Base-by-base conservation (phyloP, 192 early-diverging fungal genomes). In the Coemansia sp. region DNA sequence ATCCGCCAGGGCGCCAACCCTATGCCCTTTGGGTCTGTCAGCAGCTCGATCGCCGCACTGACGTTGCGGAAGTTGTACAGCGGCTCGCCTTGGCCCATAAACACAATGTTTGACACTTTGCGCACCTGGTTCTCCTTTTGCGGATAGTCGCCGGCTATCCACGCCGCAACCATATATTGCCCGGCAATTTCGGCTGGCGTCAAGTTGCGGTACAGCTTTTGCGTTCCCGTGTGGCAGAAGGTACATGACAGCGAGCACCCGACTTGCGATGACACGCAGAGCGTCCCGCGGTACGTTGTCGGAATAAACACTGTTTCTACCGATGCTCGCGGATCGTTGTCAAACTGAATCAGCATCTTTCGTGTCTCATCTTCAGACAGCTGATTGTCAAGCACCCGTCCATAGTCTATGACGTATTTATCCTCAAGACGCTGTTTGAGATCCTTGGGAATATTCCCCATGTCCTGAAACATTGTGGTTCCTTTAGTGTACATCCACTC, bases 71-170 rank as follows among this genome's bases (percentile, higher is more conserved):
- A 93, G 70, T 96, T 96, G 70, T 89, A 89, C 15, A 94, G 69
- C 1, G 94, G 94, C 65, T 96, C 94, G 11, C 92, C 93, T 72
- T 93, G 91, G 22, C 93, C 93, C 94, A 96, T 96, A 61, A 93
- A 91, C 0, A 96, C 94, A 56, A 94, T 87, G 71, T 96, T 96
- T 20, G 84, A 85, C 17, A 94, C 74, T 2, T 55, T 78, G 23
- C 58, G 68, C 37, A 86, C 80, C 44, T 82, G 80, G 48, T 64
- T 76, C 1, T 46, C 46, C 17, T 59, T 69, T 5, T 37, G 57
- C 14, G 89, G 89, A 60, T 92, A 88, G 58, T 89, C 89, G 19
- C 73, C 78, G 31, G 74, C 72, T 44, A 76, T 75, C 58, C 79
- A 77, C 5, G 86, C 85, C 2, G 83, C 84, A 46, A 86, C 84